Percentiles rank a stretch among this genome's conserved stretches.
phyloP scores from a whole-genome alignment of 2,329 filamentous ascomycete species.

The Xylariaceae sp. region DNA sequence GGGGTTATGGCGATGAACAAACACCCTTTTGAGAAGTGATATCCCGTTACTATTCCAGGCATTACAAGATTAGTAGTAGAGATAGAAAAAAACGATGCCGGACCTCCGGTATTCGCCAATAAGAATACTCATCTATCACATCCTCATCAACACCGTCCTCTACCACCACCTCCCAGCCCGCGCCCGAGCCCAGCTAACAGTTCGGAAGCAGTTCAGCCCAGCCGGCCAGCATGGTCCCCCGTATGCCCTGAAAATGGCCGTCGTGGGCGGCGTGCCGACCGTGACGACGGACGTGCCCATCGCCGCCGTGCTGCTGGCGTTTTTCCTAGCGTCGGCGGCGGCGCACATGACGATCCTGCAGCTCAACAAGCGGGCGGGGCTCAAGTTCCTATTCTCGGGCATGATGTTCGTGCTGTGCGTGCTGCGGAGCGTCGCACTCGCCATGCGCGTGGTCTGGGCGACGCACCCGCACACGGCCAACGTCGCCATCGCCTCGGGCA shows the following conservation, averaged over 20 bases:
- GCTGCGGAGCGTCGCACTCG: slow-evolving; percentile 59
- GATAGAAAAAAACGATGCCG: neutral
- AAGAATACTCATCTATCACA: no score
- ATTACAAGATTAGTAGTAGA: neutral
- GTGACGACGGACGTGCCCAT: slow-evolving; percentile 34
- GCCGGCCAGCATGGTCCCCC: slow-evolving; percentile 28
- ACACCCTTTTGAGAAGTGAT: no score
- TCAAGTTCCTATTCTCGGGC: slow-evolving; percentile 66
- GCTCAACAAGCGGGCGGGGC: slow-evolving; percentile 55
- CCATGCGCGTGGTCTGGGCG: slow-evolving; percentile 61
- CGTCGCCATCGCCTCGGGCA: slow-evolving; percentile 64
- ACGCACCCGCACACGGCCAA: slow-evolving; percentile 47
- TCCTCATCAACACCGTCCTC: no score
- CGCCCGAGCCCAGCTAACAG: neutral
- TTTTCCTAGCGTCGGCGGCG: slow-evolving; percentile 35
- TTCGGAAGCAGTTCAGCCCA: neutral
- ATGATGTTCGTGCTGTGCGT: slow-evolving; percentile 66
- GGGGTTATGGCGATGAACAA: no score
- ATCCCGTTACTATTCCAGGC: no score
- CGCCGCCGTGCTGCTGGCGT: slow-evolving; percentile 30
- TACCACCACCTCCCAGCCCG: neutral
- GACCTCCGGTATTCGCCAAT: neutral
- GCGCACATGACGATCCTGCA: slow-evolving; percentile 43
- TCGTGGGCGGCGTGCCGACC: slow-evolving; percentile 36
- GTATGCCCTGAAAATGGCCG: slow-evolving; percentile 28